phyloP scores from a whole-genome alignment of 306 rosid genomes.

The Argentina anserina region DNA sequence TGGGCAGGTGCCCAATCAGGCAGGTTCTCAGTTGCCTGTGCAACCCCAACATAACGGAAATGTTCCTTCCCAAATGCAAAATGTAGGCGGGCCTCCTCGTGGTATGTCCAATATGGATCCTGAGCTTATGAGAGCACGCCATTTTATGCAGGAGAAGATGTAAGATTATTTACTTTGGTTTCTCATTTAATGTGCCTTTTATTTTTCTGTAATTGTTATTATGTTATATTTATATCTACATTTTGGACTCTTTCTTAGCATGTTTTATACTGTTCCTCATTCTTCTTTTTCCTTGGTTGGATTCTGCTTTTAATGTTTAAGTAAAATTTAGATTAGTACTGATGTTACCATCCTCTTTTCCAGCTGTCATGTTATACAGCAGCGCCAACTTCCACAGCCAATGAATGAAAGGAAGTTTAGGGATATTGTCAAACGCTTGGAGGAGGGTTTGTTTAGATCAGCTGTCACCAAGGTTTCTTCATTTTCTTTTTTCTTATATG shows the following conservation, averaged over 20 bases:
- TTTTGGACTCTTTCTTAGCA: neutral
- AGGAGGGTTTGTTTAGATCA: slow-evolving; percentile 64
- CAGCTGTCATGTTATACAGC: slow-evolving; percentile 53
- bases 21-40: slow-evolving; percentile 61
- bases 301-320: neutral
- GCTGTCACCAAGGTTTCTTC: slow-evolving; percentile 59
- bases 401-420: slow-evolving; percentile 46
- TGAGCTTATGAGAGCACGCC: slow-evolving; percentile 54
- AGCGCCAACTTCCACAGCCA: slow-evolving; percentile 32
- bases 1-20: slow-evolving; percentile 70
- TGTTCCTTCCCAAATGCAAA: slow-evolving; percentile 49
- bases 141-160: slow-evolving; percentile 61
- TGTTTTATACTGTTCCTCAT: neutral
- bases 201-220: neutral
- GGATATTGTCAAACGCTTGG: slow-evolving; percentile 75
- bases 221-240: neutral
- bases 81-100: slow-evolving; percentile 42
- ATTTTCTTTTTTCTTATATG: slow-evolving; percentile 10
- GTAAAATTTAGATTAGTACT: neutral
- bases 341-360: slow-evolving; percentile 22
- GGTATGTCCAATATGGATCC: slow-evolving; percentile 46
- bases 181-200: neutral
- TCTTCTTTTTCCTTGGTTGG: neutral
- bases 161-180: slow-evolving; percentile 33
- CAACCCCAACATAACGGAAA: slow-evolving; percentile 55